Evolutionary conservation across 2,329 filamentous ascomycete genomes (phyloP).

Genomic region (Verticillium longisporum): DNA sequence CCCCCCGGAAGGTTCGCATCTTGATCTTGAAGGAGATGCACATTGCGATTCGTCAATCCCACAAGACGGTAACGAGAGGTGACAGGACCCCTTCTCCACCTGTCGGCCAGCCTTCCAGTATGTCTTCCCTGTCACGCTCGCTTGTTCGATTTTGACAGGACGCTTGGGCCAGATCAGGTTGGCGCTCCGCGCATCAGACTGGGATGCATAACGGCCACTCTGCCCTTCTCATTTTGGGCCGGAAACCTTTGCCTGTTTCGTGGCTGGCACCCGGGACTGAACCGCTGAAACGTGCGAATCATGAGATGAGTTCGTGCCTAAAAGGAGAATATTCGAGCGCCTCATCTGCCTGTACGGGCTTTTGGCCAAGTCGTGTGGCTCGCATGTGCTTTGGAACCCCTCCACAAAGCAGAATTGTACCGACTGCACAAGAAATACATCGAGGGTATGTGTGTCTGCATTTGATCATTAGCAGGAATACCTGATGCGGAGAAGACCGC

Average conservation of each 20-base stretch:
- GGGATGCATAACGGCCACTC: background rate
- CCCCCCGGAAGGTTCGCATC: background rate
- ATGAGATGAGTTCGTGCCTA: no score
- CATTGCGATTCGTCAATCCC: background rate
- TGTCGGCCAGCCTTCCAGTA: background rate
- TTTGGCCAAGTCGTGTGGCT: no score
- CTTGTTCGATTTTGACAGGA: constrained; percentile 1
- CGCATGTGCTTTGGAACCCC: no score
- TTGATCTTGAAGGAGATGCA: background rate
- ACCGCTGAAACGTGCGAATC: background rate
- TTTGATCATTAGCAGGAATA: no score
- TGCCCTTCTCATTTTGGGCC: background rate
- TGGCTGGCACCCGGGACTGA: background rate
- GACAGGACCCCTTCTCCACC: constrained; percentile 1
- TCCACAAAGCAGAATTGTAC: no score
- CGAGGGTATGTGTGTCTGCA: no score
- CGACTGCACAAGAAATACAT: no score
- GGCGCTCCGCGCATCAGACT: background rate
- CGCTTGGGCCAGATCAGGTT: background rate
- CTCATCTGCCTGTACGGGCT: no score
- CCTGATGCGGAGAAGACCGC: no score
- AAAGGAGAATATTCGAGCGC: no score
- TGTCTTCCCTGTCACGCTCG: background rate
- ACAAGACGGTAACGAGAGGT: background rate
- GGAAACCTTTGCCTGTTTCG: background rate